Conservation (phyloP, 345 rosid genomes). For the Salix viminalis region DNA sequence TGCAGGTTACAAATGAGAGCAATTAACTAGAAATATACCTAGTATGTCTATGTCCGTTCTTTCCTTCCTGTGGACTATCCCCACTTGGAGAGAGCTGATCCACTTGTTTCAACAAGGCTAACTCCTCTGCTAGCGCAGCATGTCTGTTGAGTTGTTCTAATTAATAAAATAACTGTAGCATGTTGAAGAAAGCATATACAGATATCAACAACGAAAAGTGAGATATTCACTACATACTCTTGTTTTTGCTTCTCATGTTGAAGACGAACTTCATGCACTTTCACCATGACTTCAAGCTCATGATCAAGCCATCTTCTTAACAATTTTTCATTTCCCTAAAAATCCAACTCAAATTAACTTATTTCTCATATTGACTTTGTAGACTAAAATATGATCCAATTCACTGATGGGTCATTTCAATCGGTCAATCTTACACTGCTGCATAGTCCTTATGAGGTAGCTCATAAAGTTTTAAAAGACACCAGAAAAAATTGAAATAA, state of each 20-base stretch:
- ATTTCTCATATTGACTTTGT: background rate
- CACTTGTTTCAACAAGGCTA: slow-evolving; percentile 80
- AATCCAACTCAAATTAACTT: slow-evolving; percentile 3
- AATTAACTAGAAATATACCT: background rate
- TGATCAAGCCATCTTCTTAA: slow-evolving; percentile 92
- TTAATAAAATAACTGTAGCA: slow-evolving; percentile 2
- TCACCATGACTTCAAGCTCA: slow-evolving; percentile 97
- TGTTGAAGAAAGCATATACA: background rate
- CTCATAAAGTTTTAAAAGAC: no score
- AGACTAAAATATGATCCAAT: background rate
- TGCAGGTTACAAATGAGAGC: slow-evolving; percentile 56
- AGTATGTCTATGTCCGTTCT: slow-evolving; percentile 45
- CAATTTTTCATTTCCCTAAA: slow-evolving; percentile 80
- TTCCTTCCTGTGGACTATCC: slow-evolving; percentile 82
- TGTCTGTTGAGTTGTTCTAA: slow-evolving; percentile 43
- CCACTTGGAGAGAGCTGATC: slow-evolving; percentile 86
- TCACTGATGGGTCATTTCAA: background rate
- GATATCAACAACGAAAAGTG: background rate
- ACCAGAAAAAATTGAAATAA: no score
- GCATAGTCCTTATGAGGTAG: background rate
- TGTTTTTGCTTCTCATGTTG: slow-evolving; percentile 97
- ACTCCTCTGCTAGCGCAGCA: slow-evolving; percentile 89
- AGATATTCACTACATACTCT: slow-evolving; percentile 53
- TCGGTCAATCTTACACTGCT: background rate
- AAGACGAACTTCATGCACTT: slow-evolving; percentile 95